Evolutionary conservation across 2,329 filamentous ascomycete genomes (phyloP).

Genomic region (Endothia cerciana): DNA sequence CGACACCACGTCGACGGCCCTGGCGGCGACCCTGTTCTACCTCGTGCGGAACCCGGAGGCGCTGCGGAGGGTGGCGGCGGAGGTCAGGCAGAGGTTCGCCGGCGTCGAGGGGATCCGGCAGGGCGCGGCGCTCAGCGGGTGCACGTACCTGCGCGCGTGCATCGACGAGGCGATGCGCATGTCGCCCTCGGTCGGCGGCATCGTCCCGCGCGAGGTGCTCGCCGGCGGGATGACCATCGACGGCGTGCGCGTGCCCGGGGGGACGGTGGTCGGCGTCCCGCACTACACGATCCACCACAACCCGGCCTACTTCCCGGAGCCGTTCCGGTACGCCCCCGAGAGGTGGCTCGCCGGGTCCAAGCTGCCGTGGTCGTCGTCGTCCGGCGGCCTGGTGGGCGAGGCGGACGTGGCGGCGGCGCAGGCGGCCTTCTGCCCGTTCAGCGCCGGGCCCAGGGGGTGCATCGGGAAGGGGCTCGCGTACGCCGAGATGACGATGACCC

Average conservation of each 20-base stretch:
- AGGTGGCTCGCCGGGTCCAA: conserved; percentile 63
- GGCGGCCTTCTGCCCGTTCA: conserved; percentile 76
- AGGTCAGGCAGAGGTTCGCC: conserved; percentile 56
- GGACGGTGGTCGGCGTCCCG: conserved; percentile 66
- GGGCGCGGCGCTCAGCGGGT: conserved; percentile 52
- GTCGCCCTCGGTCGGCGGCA: conserved; percentile 62
- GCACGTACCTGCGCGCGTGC: conserved; percentile 65
- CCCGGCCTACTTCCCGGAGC: conserved; percentile 61
- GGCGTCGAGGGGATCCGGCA: conserved; percentile 59
- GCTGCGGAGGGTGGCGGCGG: conserved; percentile 51
- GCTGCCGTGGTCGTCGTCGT: conserved; percentile 32
- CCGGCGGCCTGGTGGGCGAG: conserved; percentile 47
- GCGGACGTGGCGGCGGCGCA: conserved; percentile 60
- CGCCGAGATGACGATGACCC: conserved; percentile 65
- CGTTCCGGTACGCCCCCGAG: conserved; percentile 65
- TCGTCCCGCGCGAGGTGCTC: conserved; percentile 63
- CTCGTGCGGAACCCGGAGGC: conserved; percentile 56
- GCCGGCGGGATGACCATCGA: conserved; percentile 58
- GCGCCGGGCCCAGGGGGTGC: conserved; percentile 70
- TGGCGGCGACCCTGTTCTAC: conserved; percentile 67
- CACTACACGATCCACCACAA: conserved; percentile 74
- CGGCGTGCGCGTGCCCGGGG: conserved; percentile 57
- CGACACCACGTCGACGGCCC: conserved; percentile 72
- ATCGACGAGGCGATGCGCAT: conserved; percentile 69
- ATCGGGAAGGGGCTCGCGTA: conserved; percentile 74